Base-by-base conservation (phyloP, 805 yeast genomes). In the Scheffersomyces spartinae region DNA sequence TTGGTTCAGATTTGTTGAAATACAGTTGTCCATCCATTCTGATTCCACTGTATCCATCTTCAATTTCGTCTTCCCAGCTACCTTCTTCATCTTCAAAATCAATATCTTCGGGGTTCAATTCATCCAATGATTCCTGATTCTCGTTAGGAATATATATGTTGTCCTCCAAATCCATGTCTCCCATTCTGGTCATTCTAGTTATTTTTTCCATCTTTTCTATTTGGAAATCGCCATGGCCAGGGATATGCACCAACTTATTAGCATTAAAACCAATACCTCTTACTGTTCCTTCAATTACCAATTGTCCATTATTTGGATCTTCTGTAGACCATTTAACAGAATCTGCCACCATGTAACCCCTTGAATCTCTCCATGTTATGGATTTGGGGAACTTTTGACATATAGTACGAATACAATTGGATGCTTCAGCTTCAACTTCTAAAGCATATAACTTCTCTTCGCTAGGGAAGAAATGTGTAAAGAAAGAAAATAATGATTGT, bases 141-240 rank as follows among this genome's bases (percentile, higher is more conserved):
- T 55, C 69, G 28, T 49, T 26, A 33, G 64, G 42, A 25, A 35
- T 11, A 25, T 35, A 34, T 33, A 33, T 33, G 9, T 42, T 50
- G n/a, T 30, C 21, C 27, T 40, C 42, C 32, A 41, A 36, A 30
- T 47, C 44, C 32, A 42, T 26, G 22, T 38, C 42, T 25, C 35
- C 47, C 31, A 27, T 35, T 27, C 13, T 25, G 19, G 9, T 21
- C 28, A 6, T 26, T 26, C 21, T 20, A 26, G 39, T 35, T 3
- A 71, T 21, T 36, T 58, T 71, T 40, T 78, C 85, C 28, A 91
- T 70, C 25, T 55, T 64, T 24, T 68, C 74, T 13, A 91, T 50
- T 49, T 78, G 84, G 56, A 72, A 85, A 49, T 91, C 97, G 10
- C 98, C 99, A 33, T 66, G 62, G 1, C 86, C 95, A 4, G 94